Percentiles rank a stretch among this genome's conserved stretches.
Evolutionary conservation across 768 basidiomycete species (phyloP).

Genomic region (Amanita polypyramis): DNA sequence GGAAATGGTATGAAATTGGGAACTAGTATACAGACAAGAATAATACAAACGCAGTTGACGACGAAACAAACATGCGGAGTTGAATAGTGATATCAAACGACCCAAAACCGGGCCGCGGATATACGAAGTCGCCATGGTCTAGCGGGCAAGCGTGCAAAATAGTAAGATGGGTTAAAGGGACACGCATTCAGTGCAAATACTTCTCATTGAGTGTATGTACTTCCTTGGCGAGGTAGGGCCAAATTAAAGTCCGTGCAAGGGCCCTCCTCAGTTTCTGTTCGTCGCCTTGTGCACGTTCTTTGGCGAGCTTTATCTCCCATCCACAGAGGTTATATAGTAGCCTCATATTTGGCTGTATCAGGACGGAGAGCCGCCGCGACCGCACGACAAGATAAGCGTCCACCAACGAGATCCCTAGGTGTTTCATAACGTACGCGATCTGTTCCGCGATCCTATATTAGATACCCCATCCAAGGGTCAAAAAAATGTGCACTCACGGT

Average conservation of each 20-base stretch:
- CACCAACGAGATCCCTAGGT: slow-evolving; percentile 73
- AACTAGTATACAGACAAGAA: not conserved
- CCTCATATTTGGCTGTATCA: slow-evolving; percentile 95
- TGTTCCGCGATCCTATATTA: slow-evolving; percentile 15
- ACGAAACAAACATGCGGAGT: not conserved
- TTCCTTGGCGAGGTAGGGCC: slow-evolving; percentile 81
- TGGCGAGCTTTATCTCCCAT: slow-evolving; percentile 92
- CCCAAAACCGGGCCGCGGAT: not conserved
- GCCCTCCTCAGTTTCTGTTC: slow-evolving; percentile 42
- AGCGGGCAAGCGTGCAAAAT: not conserved
- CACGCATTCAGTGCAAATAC: slow-evolving; percentile 36
- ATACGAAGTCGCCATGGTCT: not conserved
- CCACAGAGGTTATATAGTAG: slow-evolving; percentile 89
- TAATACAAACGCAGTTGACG: not conserved
- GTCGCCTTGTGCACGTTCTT: slow-evolving; percentile 42
- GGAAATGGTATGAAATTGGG: not conserved
- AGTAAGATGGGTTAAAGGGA: not conserved
- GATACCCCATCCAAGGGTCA: not conserved
- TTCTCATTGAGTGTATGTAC: slow-evolving; percentile 83
- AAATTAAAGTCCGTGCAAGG: slow-evolving; percentile 60
- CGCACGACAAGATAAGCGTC: slow-evolving; percentile 92
- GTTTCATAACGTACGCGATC: slow-evolving; percentile 98
- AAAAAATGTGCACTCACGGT: slow-evolving; percentile 40
- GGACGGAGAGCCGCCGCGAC: slow-evolving; percentile 77
- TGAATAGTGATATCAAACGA: not conserved